phyloP scores from a whole-genome alignment of 2,329 filamentous ascomycete genomes.

The Tolypocladium ovalisporum region DNA sequence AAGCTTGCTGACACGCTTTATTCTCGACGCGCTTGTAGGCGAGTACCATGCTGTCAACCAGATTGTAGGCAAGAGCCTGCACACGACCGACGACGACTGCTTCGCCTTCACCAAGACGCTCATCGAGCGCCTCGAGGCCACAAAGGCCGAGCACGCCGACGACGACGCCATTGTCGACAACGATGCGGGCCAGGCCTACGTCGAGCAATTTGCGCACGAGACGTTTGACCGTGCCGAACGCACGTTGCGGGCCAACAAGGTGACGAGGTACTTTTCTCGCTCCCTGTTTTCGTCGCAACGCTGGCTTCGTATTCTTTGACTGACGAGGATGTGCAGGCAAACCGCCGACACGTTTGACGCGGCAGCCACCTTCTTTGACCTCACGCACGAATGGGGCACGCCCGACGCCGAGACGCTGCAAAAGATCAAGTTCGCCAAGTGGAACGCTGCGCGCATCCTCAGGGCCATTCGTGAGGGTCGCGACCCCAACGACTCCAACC shows the following conservation, averaged over 20 bases:
- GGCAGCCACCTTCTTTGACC: slow-evolving; percentile 82
- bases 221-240: slow-evolving; percentile 78
- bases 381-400: slow-evolving; percentile 73
- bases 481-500: slow-evolving; percentile 88
- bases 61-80: slow-evolving; percentile 71
- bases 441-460: slow-evolving; percentile 81
- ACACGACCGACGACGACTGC: slow-evolving; percentile 67
- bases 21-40: slow-evolving; percentile 38
- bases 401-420: slow-evolving; percentile 64
- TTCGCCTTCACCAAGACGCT: slow-evolving; percentile 69
- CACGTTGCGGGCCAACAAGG: slow-evolving; percentile 71
- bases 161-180: slow-evolving; percentile 85
- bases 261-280: slow-evolving; percentile 52
- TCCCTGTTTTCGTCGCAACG: not conserved
- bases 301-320: not conserved
- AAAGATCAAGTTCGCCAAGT: slow-evolving; percentile 95
- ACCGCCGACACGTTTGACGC: slow-evolving; percentile 92
- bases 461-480: slow-evolving; percentile 85
- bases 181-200: slow-evolving; percentile 75
- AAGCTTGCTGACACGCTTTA: not conserved
- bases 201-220: slow-evolving; percentile 87
- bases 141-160: slow-evolving; percentile 49
- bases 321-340: slow-evolving; percentile 41
- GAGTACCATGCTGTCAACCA: slow-evolving; percentile 91
- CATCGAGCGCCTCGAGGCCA: slow-evolving; percentile 78